Conservation (phyloP, 345 rosid genomes). For the Triadica sebifera region DNA sequence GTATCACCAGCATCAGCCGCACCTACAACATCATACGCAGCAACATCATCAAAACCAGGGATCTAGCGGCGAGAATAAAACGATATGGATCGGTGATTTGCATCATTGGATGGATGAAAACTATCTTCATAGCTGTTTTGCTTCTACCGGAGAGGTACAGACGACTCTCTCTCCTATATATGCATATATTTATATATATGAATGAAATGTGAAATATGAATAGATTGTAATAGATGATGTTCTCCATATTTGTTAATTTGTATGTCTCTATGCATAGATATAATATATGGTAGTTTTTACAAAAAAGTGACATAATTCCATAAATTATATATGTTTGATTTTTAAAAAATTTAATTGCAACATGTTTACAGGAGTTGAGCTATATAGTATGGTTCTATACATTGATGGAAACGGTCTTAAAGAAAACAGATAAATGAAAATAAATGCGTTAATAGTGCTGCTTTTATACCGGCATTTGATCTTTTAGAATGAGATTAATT, state of each 20-base stretch:
- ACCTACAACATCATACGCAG: slow-evolving; percentile 31
- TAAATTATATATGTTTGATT: background rate
- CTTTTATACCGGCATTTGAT: background rate
- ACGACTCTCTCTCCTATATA: background rate
- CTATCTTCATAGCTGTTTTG: slow-evolving; percentile 73
- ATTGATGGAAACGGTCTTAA: background rate
- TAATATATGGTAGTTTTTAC: background rate
- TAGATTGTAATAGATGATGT: background rate
- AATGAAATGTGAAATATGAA: background rate
- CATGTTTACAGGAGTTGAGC: background rate
- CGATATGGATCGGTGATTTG: slow-evolving; percentile 96
- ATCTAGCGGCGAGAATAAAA: slow-evolving; percentile 63
- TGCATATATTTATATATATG: background rate
- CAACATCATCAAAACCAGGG: slow-evolving; percentile 45
- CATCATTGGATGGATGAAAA: slow-evolving; percentile 98
- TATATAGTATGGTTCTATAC: background rate
- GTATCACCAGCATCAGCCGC: slow-evolving; percentile 29
- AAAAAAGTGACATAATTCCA: too few species aligned
- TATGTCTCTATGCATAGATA: background rate
- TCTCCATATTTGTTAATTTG: background rate
- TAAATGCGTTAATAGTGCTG: background rate
- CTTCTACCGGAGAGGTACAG: slow-evolving; percentile 70
- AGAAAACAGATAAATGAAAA: background rate
- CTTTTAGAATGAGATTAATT: background rate
- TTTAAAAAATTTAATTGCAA: background rate